Base-by-base conservation (phyloP, 495 filamentous ascomycete genomes). In the Aspergillus taichungensis region DNA sequence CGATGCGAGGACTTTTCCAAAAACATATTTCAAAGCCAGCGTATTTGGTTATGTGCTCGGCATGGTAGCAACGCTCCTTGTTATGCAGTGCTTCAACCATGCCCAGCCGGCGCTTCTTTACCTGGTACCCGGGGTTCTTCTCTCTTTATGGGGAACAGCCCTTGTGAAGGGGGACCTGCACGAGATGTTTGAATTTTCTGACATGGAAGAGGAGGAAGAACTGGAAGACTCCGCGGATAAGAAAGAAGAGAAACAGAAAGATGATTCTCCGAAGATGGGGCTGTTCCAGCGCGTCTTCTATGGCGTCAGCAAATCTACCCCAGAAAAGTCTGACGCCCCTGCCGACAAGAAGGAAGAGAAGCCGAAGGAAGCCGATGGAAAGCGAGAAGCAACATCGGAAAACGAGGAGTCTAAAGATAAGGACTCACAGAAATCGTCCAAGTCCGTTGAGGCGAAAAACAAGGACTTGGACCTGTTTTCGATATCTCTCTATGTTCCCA, bases 81-180 rank as follows among this genome's bases (percentile, higher is more conserved):
- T 88, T 30, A 85, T 97, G 72, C 73, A 89, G 30, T 66, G 84
- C 13, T 90, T 74, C 45, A 72, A 81, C 30, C 88, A 92, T 50
- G 85, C 85, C 8, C 92, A 98, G 52, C 92, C 92, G 0, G 92
- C 92, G 8, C 73, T 98, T 34, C 68, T 98, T 6, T 98, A 98
- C 55, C 78, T 98, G 10, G 94, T 97, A 3, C 92, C 92, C 0
- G 80, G 85, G 2, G 89, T 96, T 3, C 59, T 95, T 8, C 68
- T 72, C 8, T 72, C 80, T 2, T 53, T 94, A 8, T 95, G 88
- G 87, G 63, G 78, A n/a, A 90, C 84, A n/a, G 92, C 83, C 5
- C 47, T 81, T 2, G 47, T 75, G 8, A 77, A 80, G 33, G 81
- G 86, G 3, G 89, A 96, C 51, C 28, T 87, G 8, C 64, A 59